These are phyloP conservation scores for Spergularia marina DNA, from an alignment of 148 eudicot species.

Conservation along the genomic window DNA sequence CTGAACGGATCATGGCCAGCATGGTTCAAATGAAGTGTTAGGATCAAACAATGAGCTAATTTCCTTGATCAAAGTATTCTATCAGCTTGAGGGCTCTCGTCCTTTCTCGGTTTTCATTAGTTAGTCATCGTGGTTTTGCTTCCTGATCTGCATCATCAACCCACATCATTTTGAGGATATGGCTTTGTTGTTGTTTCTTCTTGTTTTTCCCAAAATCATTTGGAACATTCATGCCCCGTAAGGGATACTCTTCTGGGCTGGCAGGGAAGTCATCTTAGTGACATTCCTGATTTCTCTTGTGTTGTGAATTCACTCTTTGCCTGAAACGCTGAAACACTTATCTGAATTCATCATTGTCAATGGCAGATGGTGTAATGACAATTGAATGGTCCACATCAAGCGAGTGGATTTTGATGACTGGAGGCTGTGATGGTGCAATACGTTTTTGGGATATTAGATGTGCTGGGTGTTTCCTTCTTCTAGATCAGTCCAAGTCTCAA, in stretches of 20 bases:
- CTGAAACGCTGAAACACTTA: conserved; percentile 5
- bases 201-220: background rate
- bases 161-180: too few relatives aligned
- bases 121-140: too few relatives aligned
- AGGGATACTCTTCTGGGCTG: background rate
- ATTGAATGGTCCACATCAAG: conserved; percentile 95
- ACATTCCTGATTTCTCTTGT: background rate
- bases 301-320: background rate
- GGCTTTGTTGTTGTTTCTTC: background rate
- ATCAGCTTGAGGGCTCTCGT: too few relatives aligned
- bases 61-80: too few relatives aligned
- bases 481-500: conserved; percentile 88
- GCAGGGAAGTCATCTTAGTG: background rate
- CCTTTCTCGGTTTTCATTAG: too few relatives aligned
- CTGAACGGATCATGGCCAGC: too few relatives aligned
- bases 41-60: too few relatives aligned
- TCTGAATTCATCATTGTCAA: conserved; percentile 3
- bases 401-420: conserved; percentile 93
- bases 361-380: conserved; percentile 85
- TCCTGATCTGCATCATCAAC: too few relatives aligned
- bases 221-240: background rate
- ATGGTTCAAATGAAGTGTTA: too few relatives aligned
- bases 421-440: conserved; percentile 98
- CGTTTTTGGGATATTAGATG: conserved; percentile 97
- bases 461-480: conserved; percentile 91